These are phyloP conservation scores for Echria macrotheca DNA, from an alignment of 495 filamentous ascomycete species.

Conservation along the genomic window DNA sequence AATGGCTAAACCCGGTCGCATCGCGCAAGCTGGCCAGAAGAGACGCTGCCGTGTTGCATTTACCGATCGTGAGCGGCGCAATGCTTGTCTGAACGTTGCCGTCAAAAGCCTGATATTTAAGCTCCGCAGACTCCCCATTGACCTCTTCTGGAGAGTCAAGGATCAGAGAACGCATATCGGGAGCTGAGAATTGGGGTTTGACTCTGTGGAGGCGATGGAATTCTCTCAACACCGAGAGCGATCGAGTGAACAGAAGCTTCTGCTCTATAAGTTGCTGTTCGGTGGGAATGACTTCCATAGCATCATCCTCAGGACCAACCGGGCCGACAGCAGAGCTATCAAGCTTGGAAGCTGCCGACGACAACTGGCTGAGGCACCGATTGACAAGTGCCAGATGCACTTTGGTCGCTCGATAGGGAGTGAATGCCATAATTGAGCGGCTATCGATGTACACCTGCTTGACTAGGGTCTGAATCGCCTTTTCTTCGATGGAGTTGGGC, in stretches of 20 bases:
- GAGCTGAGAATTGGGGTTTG: constrained; percentile 43
- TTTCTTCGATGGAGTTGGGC: constrained; percentile 60
- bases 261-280: constrained; percentile 44
- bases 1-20: constrained; percentile 66
- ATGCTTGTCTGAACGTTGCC: constrained; percentile 52
- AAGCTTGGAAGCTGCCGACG: constrained; percentile 57
- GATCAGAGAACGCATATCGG: constrained; percentile 42
- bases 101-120: constrained; percentile 71
- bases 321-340: constrained; percentile 40
- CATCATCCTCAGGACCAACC: constrained; percentile 41
- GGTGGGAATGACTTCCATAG: constrained; percentile 43
- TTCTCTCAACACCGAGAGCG: constrained; percentile 47
- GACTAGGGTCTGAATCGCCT: constrained; percentile 65
- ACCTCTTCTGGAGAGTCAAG: constrained; percentile 32
- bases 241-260: constrained; percentile 60
- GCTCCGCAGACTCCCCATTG: constrained; percentile 55
- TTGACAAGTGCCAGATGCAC: constrained; percentile 77
- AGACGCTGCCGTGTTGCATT: constrained; percentile 62
- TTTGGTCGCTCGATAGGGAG: constrained; percentile 39
- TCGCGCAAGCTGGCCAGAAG: constrained; percentile 58
- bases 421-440: constrained; percentile 36
- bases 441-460: constrained; percentile 62
- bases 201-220: constrained; percentile 43
- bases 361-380: constrained; percentile 71
- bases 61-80: constrained; percentile 55